Conservation (phyloP, 2,329 filamentous ascomycete species). For the Paradendryphiella salina region DNA sequence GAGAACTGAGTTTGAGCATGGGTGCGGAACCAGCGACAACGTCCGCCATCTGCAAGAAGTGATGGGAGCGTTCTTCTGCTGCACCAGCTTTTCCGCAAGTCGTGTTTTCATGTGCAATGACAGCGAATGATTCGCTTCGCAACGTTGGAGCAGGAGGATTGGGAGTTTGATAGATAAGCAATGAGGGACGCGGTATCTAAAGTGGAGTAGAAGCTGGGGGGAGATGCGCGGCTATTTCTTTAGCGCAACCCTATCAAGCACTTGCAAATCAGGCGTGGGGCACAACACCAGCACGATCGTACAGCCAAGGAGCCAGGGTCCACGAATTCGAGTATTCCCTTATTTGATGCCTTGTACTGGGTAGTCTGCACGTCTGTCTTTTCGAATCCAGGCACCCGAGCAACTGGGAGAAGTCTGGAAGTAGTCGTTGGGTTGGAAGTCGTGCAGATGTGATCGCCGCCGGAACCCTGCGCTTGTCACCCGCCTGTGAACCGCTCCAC, state of each 20-base stretch:
- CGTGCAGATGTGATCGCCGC: constrained; percentile 8
- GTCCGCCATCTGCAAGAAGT: constrained; percentile 52
- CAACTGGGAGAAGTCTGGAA: background rate
- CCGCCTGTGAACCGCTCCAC: constrained; percentile 11
- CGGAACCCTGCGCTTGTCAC: constrained; percentile 4
- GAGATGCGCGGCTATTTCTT: constrained; percentile 14
- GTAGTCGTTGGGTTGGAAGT: background rate
- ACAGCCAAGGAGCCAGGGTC: background rate
- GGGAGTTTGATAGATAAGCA: constrained; percentile 15
- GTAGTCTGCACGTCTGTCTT: background rate
- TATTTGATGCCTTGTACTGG: background rate
- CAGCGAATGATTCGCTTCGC: constrained; percentile 1
- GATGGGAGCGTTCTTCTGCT: constrained; percentile 13
- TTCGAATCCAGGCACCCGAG: constrained; percentile 10
- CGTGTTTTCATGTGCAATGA: constrained; percentile 5
- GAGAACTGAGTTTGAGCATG: constrained; percentile 14
- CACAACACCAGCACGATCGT: constrained; percentile 3
- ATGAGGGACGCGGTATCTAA: constrained; percentile 26
- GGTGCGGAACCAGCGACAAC: constrained; percentile 64
- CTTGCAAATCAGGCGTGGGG: constrained; percentile 20
- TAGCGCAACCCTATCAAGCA: constrained; percentile 14
- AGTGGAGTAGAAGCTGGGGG: constrained; percentile 34
- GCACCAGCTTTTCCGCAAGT: constrained; percentile 22
- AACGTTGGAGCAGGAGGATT: background rate
- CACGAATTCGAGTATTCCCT: background rate